phyloP scores from a whole-genome alignment of 2,329 filamentous ascomycete genomes.

The Colletotrichum ledebouriae region DNA sequence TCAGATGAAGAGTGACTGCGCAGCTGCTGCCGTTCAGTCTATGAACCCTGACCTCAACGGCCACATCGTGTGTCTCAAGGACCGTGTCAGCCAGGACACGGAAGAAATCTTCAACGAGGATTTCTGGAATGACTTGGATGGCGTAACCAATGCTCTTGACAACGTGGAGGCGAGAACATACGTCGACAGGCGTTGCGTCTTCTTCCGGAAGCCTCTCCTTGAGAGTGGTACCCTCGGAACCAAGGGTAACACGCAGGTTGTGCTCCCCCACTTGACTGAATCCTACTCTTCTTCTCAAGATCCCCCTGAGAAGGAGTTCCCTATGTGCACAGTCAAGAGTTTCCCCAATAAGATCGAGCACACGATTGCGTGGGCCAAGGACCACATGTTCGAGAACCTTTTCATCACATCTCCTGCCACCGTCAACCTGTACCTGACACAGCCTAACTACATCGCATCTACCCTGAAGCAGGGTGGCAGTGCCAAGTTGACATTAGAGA shows the following conservation, averaged over 20 bases:
- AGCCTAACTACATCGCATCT: constrained; percentile 89
- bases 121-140: constrained; percentile 90
- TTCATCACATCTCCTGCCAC: constrained; percentile 95
- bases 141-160: constrained; percentile 96
- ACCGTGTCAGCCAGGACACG: constrained; percentile 91
- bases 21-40: constrained; percentile 86
- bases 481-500: constrained; percentile 94
- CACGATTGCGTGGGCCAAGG: constrained; percentile 97
- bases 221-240: constrained; percentile 99
- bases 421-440: constrained; percentile 92
- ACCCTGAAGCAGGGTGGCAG: constrained; percentile 94
- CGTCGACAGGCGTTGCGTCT: constrained; percentile 94
- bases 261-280: constrained; percentile 91
- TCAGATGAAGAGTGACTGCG: constrained; percentile 95
- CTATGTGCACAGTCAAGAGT: constrained; percentile 96
- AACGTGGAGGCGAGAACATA: constrained; percentile 98
- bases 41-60: constrained; percentile 96
- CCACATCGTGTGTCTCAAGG: constrained; percentile 87
- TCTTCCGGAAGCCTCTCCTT: constrained; percentile 96
- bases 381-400: constrained; percentile 88
- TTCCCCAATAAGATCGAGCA: constrained; percentile 99
- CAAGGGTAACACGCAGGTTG: constrained; percentile 98
- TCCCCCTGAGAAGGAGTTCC: constrained; percentile 97
- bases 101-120: constrained; percentile 94
- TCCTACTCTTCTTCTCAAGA: constrained; percentile 97